Evolutionary conservation across 257 asterid genomes (phyloP), one percentile per base, ranked within the genome.

Genomic region (Linderniella brevidens): DNA sequence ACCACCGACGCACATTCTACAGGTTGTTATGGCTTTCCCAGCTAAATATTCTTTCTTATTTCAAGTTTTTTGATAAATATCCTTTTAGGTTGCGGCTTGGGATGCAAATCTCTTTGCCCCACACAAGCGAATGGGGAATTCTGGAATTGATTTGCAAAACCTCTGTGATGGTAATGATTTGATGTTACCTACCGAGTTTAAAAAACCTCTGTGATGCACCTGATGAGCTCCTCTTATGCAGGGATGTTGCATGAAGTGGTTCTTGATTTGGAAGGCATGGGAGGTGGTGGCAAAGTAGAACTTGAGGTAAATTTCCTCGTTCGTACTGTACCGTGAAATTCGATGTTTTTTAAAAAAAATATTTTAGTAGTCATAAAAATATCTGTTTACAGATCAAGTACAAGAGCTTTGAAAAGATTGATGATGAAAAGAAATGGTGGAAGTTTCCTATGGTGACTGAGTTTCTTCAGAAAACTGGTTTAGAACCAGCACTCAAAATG

Each of bases 61-160:
- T 48, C 16, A 19, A 19, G 0, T 4, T 13, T 11, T 16, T 17
- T 50, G 29, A 29, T n/a, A 32, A 10, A 13, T 35, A 49, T 14
- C 52, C 44, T 54, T 67, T 60, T 67, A 90, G 98, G 69, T 90
- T 49, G 98, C 96, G 12, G 98, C 93, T 46, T 90, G 98, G 98
- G 98, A 90, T 69, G 98, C 96, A 61, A 90, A 90, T 73, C 81
- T 90, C 32, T 87, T 90, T 50, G 57, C 96, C 60, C 96, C 98
- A 41, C 98, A 79, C 75, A 90, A 85, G 72, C 96, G 96, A 63
- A 90, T 85, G 96, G 98, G 98, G 53, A 90, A 90, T 77, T 65
- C 93, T 41, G 69, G 65, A 55, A 49, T 90, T 46, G 63, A 76
- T 68, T 67, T 90, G 71, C 81, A 76, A 56, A 65, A 66, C 56